Evolutionary conservation across 225 moss, liverwort and hornwort genomes (phyloP), one percentile per base, ranked within the genome.

Genomic region (Bryum argenteum): DNA sequence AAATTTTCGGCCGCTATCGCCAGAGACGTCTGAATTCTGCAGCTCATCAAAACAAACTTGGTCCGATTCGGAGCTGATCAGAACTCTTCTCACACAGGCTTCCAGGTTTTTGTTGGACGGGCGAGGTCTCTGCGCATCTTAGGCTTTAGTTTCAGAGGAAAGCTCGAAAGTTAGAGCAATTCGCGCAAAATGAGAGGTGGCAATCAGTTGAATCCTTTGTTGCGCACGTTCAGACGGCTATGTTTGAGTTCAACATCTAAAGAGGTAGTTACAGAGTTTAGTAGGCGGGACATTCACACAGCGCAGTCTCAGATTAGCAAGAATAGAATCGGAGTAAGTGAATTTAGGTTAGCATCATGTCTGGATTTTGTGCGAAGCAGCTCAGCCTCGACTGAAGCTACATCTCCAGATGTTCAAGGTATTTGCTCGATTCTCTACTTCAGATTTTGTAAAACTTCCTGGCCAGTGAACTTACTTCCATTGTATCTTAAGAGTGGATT

Each of bases 181-280:
- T 33, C 7, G 59, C 26, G 40, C 70, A 69, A 47, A 68, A 87
- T 87, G 87, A 84, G 84, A 79, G 84, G 81, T 56, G 76, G 80
- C 13, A 77, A 61, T 44, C 79, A 71, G 9, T 50, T 81, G 60
- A 81, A 60, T 59, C 81, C 79, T 54, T 56, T 81, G 37, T 56
- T 83, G 65, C 81, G 87, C 24, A 43, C 65, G 4, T 63, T 84
- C 22, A 56, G 77, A 10, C 70, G 79, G 22, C 39, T 81, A 45
- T 74, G 45, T 61, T 58, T 52, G 71, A 68, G 60, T 40, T 64
- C 79, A 33, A 67, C 75, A n/a, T 28, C 78, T 57, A 78, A 70
- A 50, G 87, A 69, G 39, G 55, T 70, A 58, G 26, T 68, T 8
- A 65, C 61, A 15, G 73, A 72, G 18, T 77, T 22, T 14, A 9